A percentile compares a stretch with the other conserved stretches of the same genome.
These are phyloP conservation scores for Xylogone sp. DNA, from an alignment of 2,329 filamentous ascomycete species.

Conservation along the genomic window DNA sequence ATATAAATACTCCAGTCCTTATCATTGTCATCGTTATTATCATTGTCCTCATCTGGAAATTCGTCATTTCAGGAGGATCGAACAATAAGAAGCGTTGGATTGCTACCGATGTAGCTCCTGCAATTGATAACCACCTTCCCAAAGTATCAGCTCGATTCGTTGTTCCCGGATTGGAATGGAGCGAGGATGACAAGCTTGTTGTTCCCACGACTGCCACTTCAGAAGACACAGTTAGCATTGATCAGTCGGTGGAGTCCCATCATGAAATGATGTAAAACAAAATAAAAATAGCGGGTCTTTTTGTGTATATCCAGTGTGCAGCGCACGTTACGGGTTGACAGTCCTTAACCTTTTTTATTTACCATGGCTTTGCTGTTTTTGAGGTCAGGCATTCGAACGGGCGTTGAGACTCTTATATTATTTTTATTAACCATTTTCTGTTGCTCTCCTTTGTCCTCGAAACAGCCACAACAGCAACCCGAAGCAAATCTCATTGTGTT, in stretches of 20 bases:
- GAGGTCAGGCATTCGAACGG: not conserved
- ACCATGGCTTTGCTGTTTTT: not conserved
- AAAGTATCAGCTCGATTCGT: too few species aligned
- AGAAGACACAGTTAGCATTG: too few species aligned
- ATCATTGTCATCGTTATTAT: constrained; percentile 48
- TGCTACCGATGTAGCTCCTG: not conserved
- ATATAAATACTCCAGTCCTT: constrained; percentile 35
- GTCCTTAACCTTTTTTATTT: not conserved
- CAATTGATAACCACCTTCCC: not conserved
- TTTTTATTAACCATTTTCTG: too few species aligned
- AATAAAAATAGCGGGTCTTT: not conserved
- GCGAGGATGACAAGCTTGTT: too few species aligned
- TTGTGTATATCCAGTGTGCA: not conserved
- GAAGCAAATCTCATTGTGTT: too few species aligned
- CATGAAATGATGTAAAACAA: not conserved
- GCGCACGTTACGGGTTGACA: not conserved
- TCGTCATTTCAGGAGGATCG: constrained; percentile 31
- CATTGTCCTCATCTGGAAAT: constrained; percentile 43
- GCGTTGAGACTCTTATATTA: not conserved
- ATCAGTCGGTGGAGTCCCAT: too few species aligned
- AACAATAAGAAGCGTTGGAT: not conserved
- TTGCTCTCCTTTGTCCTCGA: too few species aligned
- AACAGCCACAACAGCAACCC: too few species aligned
- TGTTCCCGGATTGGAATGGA: too few species aligned
- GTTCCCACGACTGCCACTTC: too few species aligned